Base-by-base conservation (phyloP, 768 basidiomycete species). In the Suillus variegatus region DNA sequence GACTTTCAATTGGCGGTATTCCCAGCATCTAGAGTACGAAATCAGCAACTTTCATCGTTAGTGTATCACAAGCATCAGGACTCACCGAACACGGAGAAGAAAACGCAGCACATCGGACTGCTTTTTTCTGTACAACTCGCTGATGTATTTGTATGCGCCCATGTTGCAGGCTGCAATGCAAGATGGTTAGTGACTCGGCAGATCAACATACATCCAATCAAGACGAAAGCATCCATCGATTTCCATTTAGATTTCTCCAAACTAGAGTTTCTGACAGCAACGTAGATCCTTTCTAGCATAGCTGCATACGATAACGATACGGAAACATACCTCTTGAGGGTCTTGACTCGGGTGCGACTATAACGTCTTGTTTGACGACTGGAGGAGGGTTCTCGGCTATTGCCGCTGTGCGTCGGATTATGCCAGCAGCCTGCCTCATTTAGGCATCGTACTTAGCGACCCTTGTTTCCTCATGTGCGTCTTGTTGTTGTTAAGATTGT, bases 121-220 rank as follows among this genome's bases (percentile, higher is more conserved):
- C 82, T 96, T 96, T 84, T 97, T 97, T 85, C 96, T 97, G 90
- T 96, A 95, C 69, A 99, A 83, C 83, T 98, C 97, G 72, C 92
- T 90, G 77, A 98, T 90, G 79, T 98, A 98, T 81, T 97, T 94
- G 87, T 94, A 94, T 72, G 92, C 93, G 77, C 93, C 93, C 93
- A 94, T 94, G 78, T 84, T 88, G 82, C 79, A 80, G 79, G 82
- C 74, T 75, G 66, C 64, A 69, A 64, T 58, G 64, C 57, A 49
- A 71, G 69, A 68, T 52, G 51, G 62, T 64, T 64, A 58, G 70
- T 65, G 68, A 70, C 25, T 71, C 70, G 54, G 61, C 28, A 60
- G 10, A 25, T 43, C 28, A 60, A 60, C 41, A 60, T 32, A 60
- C 40, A 60, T 60, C 58, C 58, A 32, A 32, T 32, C 58, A 72